Conservation (phyloP, 1,139 yeast species). For the Debaryomyces udenii region DNA sequence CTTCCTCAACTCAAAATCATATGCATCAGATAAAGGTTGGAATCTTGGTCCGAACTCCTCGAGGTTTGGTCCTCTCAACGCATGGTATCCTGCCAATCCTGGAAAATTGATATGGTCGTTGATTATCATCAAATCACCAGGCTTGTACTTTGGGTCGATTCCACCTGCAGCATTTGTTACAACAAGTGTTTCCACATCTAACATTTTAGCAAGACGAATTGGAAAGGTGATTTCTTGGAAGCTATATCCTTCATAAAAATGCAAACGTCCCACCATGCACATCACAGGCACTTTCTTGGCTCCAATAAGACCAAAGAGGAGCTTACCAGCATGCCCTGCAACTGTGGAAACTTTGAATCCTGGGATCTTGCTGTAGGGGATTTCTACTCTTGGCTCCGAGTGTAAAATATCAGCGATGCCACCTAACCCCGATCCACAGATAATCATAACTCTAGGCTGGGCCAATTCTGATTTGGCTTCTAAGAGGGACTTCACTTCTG, state of each 20-base stretch:
- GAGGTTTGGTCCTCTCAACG: conserved; percentile 85
- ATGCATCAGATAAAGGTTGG: conserved; percentile 87
- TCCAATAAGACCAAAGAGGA: conserved; percentile 80
- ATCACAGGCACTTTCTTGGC: conserved; percentile 72
- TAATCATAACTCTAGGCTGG: conserved; percentile 68
- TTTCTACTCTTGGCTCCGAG: conserved; percentile 44
- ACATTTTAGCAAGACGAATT: conserved; percentile 66
- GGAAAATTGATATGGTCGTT: conserved; percentile 89
- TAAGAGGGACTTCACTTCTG: conserved; percentile 19
- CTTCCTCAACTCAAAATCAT: conserved; percentile 71
- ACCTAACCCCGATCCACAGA: conserved; percentile 95
- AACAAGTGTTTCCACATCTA: conserved; percentile 64
- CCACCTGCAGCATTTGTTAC: conserved; percentile 98
- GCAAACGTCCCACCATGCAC: conserved; percentile 92
- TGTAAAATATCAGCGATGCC: conserved; percentile 68
- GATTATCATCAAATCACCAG: conserved; percentile 91
- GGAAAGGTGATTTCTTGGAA: conserved; percentile 86
- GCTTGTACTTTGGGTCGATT: conserved; percentile 59
- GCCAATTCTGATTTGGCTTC: conserved; percentile 22
- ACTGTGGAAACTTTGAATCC: conserved; percentile 84
- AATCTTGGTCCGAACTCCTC: conserved; percentile 83
- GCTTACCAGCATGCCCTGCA: conserved; percentile 84
- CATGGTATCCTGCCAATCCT: conserved; percentile 86
- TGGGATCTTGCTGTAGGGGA: conserved; percentile 73
- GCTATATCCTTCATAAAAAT: conserved; percentile 88